phyloP scores from a whole-genome alignment of 768 basidiomycete genomes.

The Harrya chromipes region DNA sequence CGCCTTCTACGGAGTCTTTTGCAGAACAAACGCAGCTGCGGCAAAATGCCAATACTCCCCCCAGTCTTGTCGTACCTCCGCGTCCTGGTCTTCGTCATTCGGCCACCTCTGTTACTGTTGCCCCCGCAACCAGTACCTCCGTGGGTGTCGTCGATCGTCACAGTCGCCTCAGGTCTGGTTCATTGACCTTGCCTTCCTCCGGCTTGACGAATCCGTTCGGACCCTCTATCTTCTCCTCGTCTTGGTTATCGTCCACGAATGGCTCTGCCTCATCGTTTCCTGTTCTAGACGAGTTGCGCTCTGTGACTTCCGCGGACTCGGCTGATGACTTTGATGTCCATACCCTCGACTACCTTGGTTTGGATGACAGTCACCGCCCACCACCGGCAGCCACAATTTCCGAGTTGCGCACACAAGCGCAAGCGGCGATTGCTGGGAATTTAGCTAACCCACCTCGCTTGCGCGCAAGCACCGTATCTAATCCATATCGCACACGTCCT shows the following conservation, averaged over 20 bases:
- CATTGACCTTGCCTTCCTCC: slow-evolving; percentile 79
- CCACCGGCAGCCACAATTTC: slow-evolving; percentile 85
- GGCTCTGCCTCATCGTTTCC: slow-evolving; percentile 55
- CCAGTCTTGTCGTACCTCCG: slow-evolving; percentile 44
- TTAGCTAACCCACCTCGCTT: slow-evolving; percentile 75
- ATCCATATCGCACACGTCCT: slow-evolving; percentile 77
- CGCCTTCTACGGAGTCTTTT: slow-evolving; percentile 50
- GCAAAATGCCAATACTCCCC: slow-evolving; percentile 36
- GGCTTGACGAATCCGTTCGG: slow-evolving; percentile 83
- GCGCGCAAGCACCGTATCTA: slow-evolving; percentile 90
- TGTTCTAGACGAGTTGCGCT: slow-evolving; percentile 76
- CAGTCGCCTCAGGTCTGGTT: slow-evolving; percentile 89
- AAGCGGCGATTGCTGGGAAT: slow-evolving; percentile 85
- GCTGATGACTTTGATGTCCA: slow-evolving; percentile 89
- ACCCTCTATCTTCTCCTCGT: slow-evolving; percentile 83
- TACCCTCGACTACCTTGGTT: slow-evolving; percentile 93
- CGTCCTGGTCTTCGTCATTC: slow-evolving; percentile 75
- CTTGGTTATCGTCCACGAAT: slow-evolving; percentile 74
- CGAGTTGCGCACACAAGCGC: slow-evolving; percentile 85
- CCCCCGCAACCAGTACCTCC: slow-evolving; percentile 41
- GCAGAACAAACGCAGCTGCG: slow-evolving; percentile 41
- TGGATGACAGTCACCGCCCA: slow-evolving; percentile 75
- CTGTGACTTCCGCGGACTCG: slow-evolving; percentile 75
- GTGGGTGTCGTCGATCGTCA: slow-evolving; percentile 51
- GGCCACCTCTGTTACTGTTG: slow-evolving; percentile 58